Percentiles rank a stretch among this genome's conserved stretches.
phyloP scores from a whole-genome alignment of 2,329 filamentous ascomycete genomes.

The Penicillium sp. region DNA sequence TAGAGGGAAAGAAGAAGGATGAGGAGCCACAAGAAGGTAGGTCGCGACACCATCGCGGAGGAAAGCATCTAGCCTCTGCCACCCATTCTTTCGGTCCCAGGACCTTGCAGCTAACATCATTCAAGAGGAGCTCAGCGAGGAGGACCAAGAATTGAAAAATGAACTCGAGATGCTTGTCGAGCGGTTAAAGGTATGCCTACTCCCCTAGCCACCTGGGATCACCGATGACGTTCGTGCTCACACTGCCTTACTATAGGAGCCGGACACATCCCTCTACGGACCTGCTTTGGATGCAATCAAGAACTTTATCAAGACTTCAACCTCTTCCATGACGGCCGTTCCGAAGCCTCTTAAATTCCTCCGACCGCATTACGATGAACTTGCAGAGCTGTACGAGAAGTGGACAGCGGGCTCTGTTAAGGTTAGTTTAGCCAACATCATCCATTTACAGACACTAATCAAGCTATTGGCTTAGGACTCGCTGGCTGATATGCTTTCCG shows the following conservation, averaged over 20 bases:
- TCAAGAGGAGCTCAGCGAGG: constrained; percentile 89
- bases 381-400: constrained; percentile 83
- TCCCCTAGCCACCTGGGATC: constrained; percentile 2
- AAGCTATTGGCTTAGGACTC: constrained; percentile 52
- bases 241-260: constrained; percentile 60
- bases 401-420: constrained; percentile 86
- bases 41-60: constrained; percentile 22
- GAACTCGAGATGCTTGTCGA: constrained; percentile 98
- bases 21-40: constrained; percentile 65
- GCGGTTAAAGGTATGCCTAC: constrained; percentile 71
- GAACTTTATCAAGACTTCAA: constrained; percentile 97
- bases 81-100: constrained; percentile 26
- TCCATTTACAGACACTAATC: constrained; percentile 6
- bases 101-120: constrained; percentile 33
- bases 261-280: constrained; percentile 84
- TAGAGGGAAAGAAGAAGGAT: constrained; percentile 73
- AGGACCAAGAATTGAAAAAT: constrained; percentile 96
- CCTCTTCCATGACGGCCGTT: constrained; percentile 98
- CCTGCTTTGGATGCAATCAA: constrained; percentile 94
- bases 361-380: constrained; percentile 88
- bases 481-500: constrained; percentile 91
- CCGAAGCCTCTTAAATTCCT: constrained; percentile 98
- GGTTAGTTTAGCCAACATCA: constrained; percentile 49
- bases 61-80: constrained; percentile 12
- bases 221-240: constrained; percentile 29